Percentiles rank a stretch among this genome's conserved stretches.
These are phyloP conservation scores for Didymella pinodella DNA, from an alignment of 2,329 filamentous ascomycete genomes.

Conservation along the genomic window DNA sequence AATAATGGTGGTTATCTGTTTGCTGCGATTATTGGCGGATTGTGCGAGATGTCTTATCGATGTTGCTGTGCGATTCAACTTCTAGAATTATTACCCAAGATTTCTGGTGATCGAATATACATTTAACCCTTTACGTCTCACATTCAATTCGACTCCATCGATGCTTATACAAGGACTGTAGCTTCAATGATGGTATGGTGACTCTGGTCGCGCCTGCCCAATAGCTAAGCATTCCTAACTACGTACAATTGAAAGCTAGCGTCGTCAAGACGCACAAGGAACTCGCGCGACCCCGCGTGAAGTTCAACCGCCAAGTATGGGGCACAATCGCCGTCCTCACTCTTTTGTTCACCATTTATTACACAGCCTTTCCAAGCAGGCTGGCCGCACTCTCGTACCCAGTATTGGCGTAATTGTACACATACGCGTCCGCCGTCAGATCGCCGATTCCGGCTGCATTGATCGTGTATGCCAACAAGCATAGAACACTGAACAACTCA, in stretches of 20 bases:
- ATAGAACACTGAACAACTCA: background rate
- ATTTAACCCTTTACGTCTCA: background rate
- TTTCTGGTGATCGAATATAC: constrained; percentile 4
- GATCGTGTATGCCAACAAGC: background rate
- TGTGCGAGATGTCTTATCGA: background rate
- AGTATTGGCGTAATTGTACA: background rate
- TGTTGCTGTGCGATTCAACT: constrained; percentile 4
- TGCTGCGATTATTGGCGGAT: background rate
- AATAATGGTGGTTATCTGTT: constrained; percentile 8
- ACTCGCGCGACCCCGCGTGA: background rate
- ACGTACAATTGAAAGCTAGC: background rate
- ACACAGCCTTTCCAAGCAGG: background rate
- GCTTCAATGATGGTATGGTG: background rate
- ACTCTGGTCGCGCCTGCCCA: background rate
- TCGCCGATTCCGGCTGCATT: background rate
- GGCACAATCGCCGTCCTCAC: background rate
- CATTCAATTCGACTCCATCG: background rate
- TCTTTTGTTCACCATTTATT: background rate
- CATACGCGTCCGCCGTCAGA: background rate
- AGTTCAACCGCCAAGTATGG: background rate
- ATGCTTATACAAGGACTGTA: background rate
- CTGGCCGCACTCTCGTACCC: background rate
- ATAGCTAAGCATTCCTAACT: too few species aligned
- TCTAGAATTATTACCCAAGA: constrained; percentile 17
- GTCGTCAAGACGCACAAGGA: background rate